Evolutionary conservation across 371 early-diverging fungal species (phyloP).

Genomic region (Blastocladiella emersonii): DNA sequence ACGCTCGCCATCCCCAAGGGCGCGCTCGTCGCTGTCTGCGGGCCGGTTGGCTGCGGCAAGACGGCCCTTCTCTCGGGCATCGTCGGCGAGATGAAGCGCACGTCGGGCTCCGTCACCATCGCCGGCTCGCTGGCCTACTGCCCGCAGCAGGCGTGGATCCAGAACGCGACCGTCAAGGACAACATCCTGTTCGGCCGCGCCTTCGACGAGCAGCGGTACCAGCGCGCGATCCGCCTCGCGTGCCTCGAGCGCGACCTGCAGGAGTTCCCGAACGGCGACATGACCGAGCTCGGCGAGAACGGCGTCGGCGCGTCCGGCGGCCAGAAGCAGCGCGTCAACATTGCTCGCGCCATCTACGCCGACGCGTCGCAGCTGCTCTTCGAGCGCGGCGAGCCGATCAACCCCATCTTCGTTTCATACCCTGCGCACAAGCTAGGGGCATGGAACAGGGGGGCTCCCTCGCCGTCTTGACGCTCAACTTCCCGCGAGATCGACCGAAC

Average conservation of each 20-base stretch:
- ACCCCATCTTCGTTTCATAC: no score
- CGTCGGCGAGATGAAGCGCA: slow-evolving; percentile 72
- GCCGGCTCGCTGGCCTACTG: slow-evolving; percentile 79
- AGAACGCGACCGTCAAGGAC: slow-evolving; percentile 68
- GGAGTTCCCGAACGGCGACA: slow-evolving; percentile 66
- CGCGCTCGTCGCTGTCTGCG: slow-evolving; percentile 59
- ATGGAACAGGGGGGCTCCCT: no score
- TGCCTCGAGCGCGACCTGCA: slow-evolving; percentile 61
- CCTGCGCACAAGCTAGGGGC: no score
- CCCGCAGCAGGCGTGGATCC: slow-evolving; percentile 46
- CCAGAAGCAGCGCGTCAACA: slow-evolving; percentile 56
- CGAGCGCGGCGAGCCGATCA: no score
- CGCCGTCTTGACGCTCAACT: no score
- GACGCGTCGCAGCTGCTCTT: slow-evolving; percentile 63
- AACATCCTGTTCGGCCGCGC: slow-evolving; percentile 86
- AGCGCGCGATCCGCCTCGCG: slow-evolving; percentile 30
- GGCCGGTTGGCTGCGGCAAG: slow-evolving; percentile 79
- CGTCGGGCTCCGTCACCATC: slow-evolving; percentile 21
- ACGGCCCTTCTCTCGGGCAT: slow-evolving; percentile 65
- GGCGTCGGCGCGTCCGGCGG: slow-evolving; percentile 83
- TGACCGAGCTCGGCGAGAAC: slow-evolving; percentile 88
- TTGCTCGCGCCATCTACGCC: slow-evolving; percentile 69
- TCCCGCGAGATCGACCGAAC: no score
- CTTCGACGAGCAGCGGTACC: slow-evolving; percentile 61
- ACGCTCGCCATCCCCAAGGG: slow-evolving; percentile 46